phyloP scores from a whole-genome alignment of 2,329 filamentous ascomycete genomes.

The Aspergillus sp. region DNA sequence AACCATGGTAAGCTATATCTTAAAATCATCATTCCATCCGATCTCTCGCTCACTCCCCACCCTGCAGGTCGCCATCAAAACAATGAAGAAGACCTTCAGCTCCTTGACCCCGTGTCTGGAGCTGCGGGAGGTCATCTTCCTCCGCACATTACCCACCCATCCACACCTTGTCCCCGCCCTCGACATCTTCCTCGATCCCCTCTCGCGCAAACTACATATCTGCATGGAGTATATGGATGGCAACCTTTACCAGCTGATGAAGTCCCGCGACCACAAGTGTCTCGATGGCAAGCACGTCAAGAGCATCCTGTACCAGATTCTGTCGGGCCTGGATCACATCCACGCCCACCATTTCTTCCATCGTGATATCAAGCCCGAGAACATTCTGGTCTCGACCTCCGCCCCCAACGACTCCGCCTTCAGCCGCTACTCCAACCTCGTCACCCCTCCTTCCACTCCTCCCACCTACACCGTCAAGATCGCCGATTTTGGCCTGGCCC shows the following conservation, averaged over 20 bases:
- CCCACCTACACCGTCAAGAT: constrained; percentile 96
- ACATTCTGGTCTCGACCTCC: constrained; percentile 94
- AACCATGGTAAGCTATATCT: constrained; percentile 69
- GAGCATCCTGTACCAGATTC: constrained; percentile 96
- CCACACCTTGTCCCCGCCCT: constrained; percentile 93
- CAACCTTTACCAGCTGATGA: constrained; percentile 98
- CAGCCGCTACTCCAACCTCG: constrained; percentile 85
- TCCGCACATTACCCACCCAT: constrained; percentile 82
- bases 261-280: constrained; percentile 91
- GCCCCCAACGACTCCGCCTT: constrained; percentile 84
- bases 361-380: constrained; percentile 98
- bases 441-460: constrained; percentile 92
- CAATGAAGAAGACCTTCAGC: constrained; percentile 99
- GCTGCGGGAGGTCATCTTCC: constrained; percentile 93
- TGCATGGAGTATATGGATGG: constrained; percentile 99
- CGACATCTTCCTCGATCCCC: constrained; percentile 96
- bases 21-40: background rate
- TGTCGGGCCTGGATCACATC: constrained; percentile 94
- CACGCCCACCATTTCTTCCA: constrained; percentile 98
- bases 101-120: constrained; percentile 87
- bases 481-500: constrained; percentile 94
- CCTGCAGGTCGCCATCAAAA: constrained; percentile 90
- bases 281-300: constrained; percentile 90
- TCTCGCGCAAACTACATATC: constrained; percentile 95
- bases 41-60: constrained; percentile 12